Evolutionary conservation across 306 rosid genomes (phyloP).

Genomic region (Arachis hypogaea): DNA sequence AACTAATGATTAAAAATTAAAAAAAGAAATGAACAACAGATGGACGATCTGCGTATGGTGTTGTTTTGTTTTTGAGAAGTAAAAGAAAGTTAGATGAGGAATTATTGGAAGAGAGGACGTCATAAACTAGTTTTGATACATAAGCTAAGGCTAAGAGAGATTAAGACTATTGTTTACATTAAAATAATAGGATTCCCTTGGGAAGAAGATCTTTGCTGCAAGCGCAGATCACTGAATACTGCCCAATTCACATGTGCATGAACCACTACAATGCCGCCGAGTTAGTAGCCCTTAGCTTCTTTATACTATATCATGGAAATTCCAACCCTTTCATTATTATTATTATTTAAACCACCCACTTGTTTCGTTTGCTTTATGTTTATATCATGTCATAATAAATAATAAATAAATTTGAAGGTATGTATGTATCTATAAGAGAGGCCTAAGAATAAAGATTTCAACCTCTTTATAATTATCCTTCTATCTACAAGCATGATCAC

Average conservation of each 20-base stretch:
- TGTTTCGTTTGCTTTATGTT: background rate
- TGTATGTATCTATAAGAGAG: slow-evolving; percentile 35
- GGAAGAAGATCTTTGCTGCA: slow-evolving; percentile 45
- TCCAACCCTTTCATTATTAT: slow-evolving; percentile 30
- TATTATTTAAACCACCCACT: background rate
- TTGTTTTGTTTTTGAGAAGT: too few relatives aligned
- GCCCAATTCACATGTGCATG: slow-evolving; percentile 57
- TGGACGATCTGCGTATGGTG: too few relatives aligned
- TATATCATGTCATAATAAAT: background rate
- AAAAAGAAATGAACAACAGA: too few relatives aligned
- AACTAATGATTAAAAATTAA: too few relatives aligned
- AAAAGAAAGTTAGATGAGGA: too few relatives aligned
- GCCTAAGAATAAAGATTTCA: background rate
- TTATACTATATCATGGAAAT: slow-evolving; percentile 34
- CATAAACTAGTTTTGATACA: too few relatives aligned
- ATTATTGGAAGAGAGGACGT: too few relatives aligned
- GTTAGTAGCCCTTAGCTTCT: slow-evolving; percentile 33
- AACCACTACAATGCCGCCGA: slow-evolving; percentile 51
- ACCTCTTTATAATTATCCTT: slow-evolving; percentile 27
- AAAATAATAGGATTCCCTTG: slow-evolving; percentile 18
- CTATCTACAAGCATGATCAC: slow-evolving; percentile 48
- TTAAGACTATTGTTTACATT: background rate
- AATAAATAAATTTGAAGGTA: background rate
- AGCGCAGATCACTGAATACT: slow-evolving; percentile 55
- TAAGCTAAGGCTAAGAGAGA: too few relatives aligned